Percentiles rank a stretch among this genome's conserved stretches.
Conservation (phyloP, 495 filamentous ascomycete genomes). For the Xylaria bambusicola region DNA sequence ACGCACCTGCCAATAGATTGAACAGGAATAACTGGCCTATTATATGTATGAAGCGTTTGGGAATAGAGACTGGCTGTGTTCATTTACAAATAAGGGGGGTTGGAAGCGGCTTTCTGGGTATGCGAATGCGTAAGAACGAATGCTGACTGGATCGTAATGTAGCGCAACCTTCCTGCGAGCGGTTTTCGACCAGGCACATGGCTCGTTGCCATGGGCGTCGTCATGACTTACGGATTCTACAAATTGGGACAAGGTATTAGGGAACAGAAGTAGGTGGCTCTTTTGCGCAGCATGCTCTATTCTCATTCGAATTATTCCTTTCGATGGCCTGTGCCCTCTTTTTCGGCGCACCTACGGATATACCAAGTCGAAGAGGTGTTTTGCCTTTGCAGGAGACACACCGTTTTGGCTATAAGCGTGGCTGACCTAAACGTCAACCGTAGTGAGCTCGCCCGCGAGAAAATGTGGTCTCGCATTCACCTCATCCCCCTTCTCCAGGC, state of each 20-base stretch:
- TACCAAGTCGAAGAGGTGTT: too few relatives aligned
- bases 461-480: conserved; percentile 95
- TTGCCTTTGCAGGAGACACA: too few relatives aligned
- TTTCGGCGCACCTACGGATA: too few relatives aligned
- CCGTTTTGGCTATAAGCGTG: too few relatives aligned
- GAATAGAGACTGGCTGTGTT: too few relatives aligned
- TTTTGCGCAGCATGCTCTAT: neutral
- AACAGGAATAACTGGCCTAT: too few relatives aligned
- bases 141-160: conserved; percentile 1
- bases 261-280: conserved; percentile 77
- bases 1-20: too few relatives aligned
- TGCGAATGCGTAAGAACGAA: neutral
- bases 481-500: conserved; percentile 90
- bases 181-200: conserved; percentile 84
- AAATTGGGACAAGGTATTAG: conserved; percentile 73
- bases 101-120: too few relatives aligned
- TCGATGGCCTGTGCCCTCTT: neutral
- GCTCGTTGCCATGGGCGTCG: conserved; percentile 67
- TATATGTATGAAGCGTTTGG: too few relatives aligned
- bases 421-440: too few relatives aligned
- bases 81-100: too few relatives aligned
- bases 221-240: conserved; percentile 91
- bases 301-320: too few relatives aligned
- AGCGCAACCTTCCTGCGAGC: conserved; percentile 90
- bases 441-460: conserved; percentile 92